Evolutionary conservation across 495 filamentous ascomycete genomes (phyloP).

Genomic region (Aspergillus campestris): DNA sequence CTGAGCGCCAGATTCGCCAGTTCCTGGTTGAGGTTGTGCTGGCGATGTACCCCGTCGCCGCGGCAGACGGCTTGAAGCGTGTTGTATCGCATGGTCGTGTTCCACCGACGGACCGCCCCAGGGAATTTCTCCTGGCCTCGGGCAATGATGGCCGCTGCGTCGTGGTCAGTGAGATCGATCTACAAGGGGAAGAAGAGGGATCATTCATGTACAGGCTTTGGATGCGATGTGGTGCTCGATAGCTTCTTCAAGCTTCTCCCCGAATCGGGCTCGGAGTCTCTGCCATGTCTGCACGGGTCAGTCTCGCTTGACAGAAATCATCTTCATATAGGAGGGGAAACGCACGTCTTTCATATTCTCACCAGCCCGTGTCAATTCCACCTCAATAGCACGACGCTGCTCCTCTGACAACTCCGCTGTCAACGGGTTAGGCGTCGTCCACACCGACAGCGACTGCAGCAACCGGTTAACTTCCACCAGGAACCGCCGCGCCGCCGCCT

Average conservation of each 20-base stretch:
- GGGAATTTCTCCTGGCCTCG: background rate
- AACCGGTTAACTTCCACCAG: constrained; percentile 41
- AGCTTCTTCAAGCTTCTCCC: too few relatives aligned
- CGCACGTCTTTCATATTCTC: background rate
- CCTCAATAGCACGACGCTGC: constrained; percentile 32
- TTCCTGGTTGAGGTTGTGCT: constrained; percentile 41
- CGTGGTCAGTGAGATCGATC: too few relatives aligned
- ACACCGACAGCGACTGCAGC: constrained; percentile 44
- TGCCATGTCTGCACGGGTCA: too few relatives aligned
- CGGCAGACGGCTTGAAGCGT: constrained; percentile 58
- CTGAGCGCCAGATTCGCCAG: constrained; percentile 22
- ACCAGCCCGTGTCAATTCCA: constrained; percentile 20
- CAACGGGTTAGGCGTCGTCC: constrained; percentile 33
- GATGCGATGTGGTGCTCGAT: too few relatives aligned
- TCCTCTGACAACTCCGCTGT: constrained; percentile 19
- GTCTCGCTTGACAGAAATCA: background rate
- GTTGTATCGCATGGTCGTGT: constrained; percentile 39
- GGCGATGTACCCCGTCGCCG: constrained; percentile 29
- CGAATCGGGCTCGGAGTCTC: too few relatives aligned
- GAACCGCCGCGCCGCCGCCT: constrained; percentile 33
- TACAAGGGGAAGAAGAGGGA: too few relatives aligned
- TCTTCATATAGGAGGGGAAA: background rate
- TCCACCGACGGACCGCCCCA: constrained; percentile 41
- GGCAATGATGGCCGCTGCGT: too few relatives aligned
- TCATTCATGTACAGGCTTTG: too few relatives aligned